phyloP scores from a whole-genome alignment of 1,284 basidiomycete genomes.

The Phaffia rhodozyma region DNA sequence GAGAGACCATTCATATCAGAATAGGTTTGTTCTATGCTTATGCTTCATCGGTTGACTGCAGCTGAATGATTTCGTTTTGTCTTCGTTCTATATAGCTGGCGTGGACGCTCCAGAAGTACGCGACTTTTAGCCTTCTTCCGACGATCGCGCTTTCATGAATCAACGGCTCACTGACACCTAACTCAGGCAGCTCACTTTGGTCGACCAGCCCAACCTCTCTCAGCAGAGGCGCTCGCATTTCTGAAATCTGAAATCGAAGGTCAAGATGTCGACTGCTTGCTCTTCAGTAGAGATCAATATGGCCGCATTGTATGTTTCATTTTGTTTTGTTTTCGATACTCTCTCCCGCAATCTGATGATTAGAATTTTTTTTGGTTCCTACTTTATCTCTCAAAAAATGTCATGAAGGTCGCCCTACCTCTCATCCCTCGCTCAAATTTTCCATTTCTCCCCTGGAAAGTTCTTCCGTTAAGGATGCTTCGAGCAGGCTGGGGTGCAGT shows the following conservation, averaged over 20 bases:
- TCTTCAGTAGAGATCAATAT: conserved; percentile 68
- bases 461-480: conserved; percentile 63
- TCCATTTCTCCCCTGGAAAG: conserved; percentile 43
- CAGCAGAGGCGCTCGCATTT: conserved; percentile 59
- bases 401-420: conserved; percentile 53
- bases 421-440: conserved; percentile 42
- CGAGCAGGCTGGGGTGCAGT: conserved; percentile 58
- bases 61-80: too few species aligned
- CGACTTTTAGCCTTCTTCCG: conserved; percentile 4
- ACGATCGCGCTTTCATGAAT: not conserved
- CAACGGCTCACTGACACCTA: not conserved
- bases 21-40: conserved; percentile 20
- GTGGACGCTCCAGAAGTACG: conserved; percentile 81
- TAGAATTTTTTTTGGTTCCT: not conserved
- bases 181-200: conserved; percentile 63
- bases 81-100: conserved; percentile 45
- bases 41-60: too few species aligned
- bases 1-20: conserved; percentile 68
- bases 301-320: conserved; percentile 52
- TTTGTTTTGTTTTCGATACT: too few species aligned
- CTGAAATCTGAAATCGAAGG: conserved; percentile 48
- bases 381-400: not conserved
- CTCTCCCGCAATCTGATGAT: not conserved
- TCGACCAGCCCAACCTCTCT: conserved; percentile 56
- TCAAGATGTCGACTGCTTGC: conserved; percentile 52